A percentile compares a stretch with the other conserved stretches of the same genome.
phyloP scores from a whole-genome alignment of 1,284 basidiomycete genomes.

The Cutaneotrichosporon daszewskae region DNA sequence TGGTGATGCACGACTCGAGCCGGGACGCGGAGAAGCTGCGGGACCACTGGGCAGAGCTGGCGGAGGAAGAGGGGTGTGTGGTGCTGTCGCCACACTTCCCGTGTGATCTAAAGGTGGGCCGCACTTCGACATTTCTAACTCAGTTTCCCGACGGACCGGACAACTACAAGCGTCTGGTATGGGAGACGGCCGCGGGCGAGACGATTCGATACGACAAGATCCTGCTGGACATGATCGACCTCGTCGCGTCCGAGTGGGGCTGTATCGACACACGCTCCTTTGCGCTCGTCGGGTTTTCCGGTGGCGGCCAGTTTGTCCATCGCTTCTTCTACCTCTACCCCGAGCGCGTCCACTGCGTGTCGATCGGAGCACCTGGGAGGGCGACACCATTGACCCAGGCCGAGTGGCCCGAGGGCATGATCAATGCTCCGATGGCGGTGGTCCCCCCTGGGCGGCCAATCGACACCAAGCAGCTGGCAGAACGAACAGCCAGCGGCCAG shows the following conservation, averaged over 20 bases:
- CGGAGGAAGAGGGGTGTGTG: slow-evolving; percentile 13
- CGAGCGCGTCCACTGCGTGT: slow-evolving; percentile 14
- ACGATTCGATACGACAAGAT: slow-evolving; percentile 14
- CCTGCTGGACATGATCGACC: slow-evolving; percentile 16
- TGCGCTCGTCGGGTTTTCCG: slow-evolving; percentile 16
- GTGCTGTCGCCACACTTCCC: slow-evolving; percentile 17
- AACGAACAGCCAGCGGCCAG: neutral
- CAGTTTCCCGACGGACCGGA: slow-evolving; percentile 19
- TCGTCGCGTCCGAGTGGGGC: slow-evolving; percentile 15
- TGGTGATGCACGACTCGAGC: slow-evolving; percentile 15
- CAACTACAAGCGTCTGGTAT: slow-evolving; percentile 20
- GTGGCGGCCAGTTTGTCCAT: slow-evolving; percentile 22
- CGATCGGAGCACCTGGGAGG: slow-evolving; percentile 20
- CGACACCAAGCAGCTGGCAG: neutral
- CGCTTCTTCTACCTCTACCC: slow-evolving; percentile 23
- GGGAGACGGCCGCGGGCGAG: slow-evolving; percentile 5
- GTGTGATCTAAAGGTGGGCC: slow-evolving; percentile 12
- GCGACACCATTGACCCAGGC: slow-evolving; percentile 12
- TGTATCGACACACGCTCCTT: slow-evolving; percentile 15
- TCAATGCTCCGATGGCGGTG: slow-evolving; percentile 1
- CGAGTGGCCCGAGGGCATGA: slow-evolving; percentile 15
- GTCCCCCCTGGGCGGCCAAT: neutral
- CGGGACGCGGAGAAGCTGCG: slow-evolving; percentile 14
- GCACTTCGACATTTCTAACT: neutral
- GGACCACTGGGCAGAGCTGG: slow-evolving; percentile 9